Base-by-base conservation (phyloP, 1,284 basidiomycete genomes). In the Sanghuangporus sanghuang region DNA sequence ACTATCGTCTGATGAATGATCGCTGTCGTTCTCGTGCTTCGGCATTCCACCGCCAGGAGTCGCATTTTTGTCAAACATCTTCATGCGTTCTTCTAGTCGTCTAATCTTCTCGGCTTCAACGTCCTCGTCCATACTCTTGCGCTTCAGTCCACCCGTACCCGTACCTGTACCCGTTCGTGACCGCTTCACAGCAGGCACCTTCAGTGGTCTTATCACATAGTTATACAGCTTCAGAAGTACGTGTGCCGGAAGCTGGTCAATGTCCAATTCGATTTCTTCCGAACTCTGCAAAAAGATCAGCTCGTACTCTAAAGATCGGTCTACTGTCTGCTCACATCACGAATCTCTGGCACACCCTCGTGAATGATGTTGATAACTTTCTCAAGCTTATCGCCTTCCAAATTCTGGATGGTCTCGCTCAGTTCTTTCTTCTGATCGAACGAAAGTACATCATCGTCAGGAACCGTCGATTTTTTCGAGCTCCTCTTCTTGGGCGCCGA, bases 351-450 rank as follows among this genome's bases (percentile, higher is more conserved):
- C 57, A 94, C 89, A 58, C 93, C 88, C 73, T 94, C 86, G 70
- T 96, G 92, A 68, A 98, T 98, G 72, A 98, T 95, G 69, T 89
- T 83, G 67, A 96, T 93, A 53, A 96, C 95, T 71, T 85, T 85
- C 74, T 92, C 89, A 64, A 96, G 77, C 71, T 90, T 90, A 59
- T 81, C 74, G 23, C 87, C 92, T 67, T 95, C 92, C 18, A 94
- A 83, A 68, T 82, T 84, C 65, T 83, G 82, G 69, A 98, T 98
- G 61, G 94, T 92, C 74, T 96, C 93, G 70, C 94, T 96, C 63
- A 98, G 79, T 72, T 97, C 93, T 77, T 96, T 94, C 87, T 98
- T 97, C 79, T 97, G 95, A 70, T 94, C 91, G 73, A 96, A 93
- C 48, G 92, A 90, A 39, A 97, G 78, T 0, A 78, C 79, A 59